Evolutionary conservation across 2,329 filamentous ascomycete species (phyloP), one percentile per base, ranked within the genome.

Genomic region (Beauveria sp.): DNA sequence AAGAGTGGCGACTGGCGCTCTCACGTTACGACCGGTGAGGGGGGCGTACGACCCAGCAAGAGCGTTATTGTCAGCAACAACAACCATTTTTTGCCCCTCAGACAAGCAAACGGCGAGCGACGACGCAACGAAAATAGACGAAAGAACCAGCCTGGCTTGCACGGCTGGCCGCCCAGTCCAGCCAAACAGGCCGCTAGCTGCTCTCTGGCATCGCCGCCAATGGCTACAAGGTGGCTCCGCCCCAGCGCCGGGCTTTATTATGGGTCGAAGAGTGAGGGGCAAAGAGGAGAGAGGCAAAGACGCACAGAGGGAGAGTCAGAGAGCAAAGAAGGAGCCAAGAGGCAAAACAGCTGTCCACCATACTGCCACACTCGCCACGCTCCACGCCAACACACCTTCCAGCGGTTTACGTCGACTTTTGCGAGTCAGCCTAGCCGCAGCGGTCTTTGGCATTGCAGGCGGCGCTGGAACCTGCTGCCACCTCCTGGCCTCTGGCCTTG

Each of bases 11-110:
- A 26, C 14, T 10, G 12, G 12, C 18, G 20, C 46, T 51, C 53
- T 26, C 40, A 57, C 41, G 50, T 57, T 46, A n/a, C 34, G 24
- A 43, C 12, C n/a, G 51, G 37, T 18, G 37, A 59, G 41, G 40
- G 41, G 41, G 40, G 4, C 24, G 10, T 24, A 46, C 56, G 28
- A 37, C 18, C 22, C 52, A 56, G 47, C 56, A 52, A 46, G 52
- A 9, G 20, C 47, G 47, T 59, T 22, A 43, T 50, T 58, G 55
- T 58, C 56, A 59, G 56, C 56, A 52, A 44, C 34, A 12, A n/a
- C 8, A n/a, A 16, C 22, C 18, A 6, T 55, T 24, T 40, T 40
- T 57, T 14, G 43, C 55, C 43, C 55, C 43, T 26, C 43, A 18
- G 16, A 41, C 40, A 44, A 43, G 6, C 28, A n/a, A 37, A 14